Conservation (phyloP, 2,329 filamentous ascomycete species). For the Lecanicillium sp. region DNA sequence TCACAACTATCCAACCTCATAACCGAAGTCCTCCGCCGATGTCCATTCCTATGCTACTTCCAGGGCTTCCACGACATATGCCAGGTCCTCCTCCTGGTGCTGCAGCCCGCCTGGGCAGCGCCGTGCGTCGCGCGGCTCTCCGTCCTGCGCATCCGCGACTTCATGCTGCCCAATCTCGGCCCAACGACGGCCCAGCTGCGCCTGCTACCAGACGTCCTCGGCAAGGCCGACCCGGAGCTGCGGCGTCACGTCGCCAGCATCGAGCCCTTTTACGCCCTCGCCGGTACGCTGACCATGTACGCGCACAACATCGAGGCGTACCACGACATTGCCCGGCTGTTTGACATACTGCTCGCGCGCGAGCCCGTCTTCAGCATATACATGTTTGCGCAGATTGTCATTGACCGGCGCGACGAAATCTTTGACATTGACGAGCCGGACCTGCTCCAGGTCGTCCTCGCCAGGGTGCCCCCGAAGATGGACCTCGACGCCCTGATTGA, state of each 20-base stretch:
- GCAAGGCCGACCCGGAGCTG: conserved; percentile 62
- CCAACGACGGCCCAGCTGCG: conserved; percentile 80
- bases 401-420: conserved; percentile 75
- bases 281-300: conserved; percentile 92
- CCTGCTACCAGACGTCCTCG: conserved; percentile 76
- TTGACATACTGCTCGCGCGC: conserved; percentile 81
- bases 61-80: conserved; percentile 98
- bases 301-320: conserved; percentile 93
- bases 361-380: conserved; percentile 89
- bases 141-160: conserved; percentile 85
- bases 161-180: conserved; percentile 84
- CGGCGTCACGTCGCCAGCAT: conserved; percentile 67
- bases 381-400: conserved; percentile 81
- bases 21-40: conserved; percentile 65
- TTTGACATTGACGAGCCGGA: conserved; percentile 87
- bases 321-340: conserved; percentile 78
- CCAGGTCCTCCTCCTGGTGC: conserved; percentile 85
- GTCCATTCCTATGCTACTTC: conserved; percentile 88
- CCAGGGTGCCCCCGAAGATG: conserved; percentile 75
- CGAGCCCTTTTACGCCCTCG: conserved; percentile 85
- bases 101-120: conserved; percentile 55
- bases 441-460: conserved; percentile 82
- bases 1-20: conserved; percentile 74
- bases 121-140: conserved; percentile 72
- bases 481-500: conserved; percentile 72